Evolutionary conservation across 2,329 filamentous ascomycete genomes (phyloP).

Genomic region (Hypoxylon sp.): DNA sequence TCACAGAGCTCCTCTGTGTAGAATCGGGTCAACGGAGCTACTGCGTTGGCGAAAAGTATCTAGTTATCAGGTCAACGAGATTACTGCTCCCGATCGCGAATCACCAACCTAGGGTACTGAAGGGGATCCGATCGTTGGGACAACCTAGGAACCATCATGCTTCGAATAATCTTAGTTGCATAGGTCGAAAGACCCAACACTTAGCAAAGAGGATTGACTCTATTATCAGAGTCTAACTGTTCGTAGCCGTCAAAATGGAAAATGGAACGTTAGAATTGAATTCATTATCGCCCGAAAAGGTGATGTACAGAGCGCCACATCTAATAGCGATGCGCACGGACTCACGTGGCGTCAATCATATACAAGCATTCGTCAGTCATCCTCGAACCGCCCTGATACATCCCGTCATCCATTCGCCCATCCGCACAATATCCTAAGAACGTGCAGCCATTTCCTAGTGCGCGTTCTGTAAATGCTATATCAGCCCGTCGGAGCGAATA

Average conservation of each 20-base stretch:
- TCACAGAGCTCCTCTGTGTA: background rate
- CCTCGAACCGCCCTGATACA: constrained; percentile 16
- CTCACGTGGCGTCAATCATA: constrained; percentile 34
- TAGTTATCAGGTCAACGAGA: too few species aligned
- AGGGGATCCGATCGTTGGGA: background rate
- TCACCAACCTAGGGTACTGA: background rate
- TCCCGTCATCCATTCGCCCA: constrained; percentile 2
- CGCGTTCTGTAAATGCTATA: background rate
- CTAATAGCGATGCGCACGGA: constrained; percentile 18
- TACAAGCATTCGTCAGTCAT: constrained; percentile 34
- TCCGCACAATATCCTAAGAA: background rate
- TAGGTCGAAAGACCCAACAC: background rate
- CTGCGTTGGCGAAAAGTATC: too few species aligned
- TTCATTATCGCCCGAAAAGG: constrained; percentile 26
- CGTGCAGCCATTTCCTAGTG: constrained; percentile 15
- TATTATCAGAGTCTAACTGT: background rate
- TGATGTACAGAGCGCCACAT: constrained; percentile 33
- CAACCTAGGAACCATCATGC: background rate
- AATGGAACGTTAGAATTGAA: constrained; percentile 13
- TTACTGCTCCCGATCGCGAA: background rate
- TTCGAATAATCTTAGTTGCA: background rate
- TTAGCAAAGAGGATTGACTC: background rate
- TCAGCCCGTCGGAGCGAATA: background rate
- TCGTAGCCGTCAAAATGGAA: background rate
- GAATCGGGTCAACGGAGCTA: too few species aligned